Base-by-base conservation (phyloP, 768 basidiomycete species). In the Clavaria fumosa region DNA sequence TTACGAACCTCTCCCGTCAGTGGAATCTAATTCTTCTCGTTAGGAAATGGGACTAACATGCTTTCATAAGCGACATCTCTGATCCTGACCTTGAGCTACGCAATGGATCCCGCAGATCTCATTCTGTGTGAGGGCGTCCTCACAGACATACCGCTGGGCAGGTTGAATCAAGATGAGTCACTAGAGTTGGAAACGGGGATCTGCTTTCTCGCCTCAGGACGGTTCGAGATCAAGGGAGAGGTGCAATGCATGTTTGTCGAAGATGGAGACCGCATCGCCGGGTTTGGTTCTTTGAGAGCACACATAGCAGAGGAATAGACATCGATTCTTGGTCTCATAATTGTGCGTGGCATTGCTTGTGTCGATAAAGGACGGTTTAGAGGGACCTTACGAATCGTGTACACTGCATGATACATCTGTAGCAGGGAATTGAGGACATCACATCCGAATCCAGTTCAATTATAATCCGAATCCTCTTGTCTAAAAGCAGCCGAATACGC, bases 401-500 rank as follows among this genome's bases (percentile, higher is more conserved):
- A n/a, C n/a, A n/a, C n/a, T n/a, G n/a, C n/a, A n/a, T n/a, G n/a
- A n/a, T n/a, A n/a, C n/a, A n/a, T n/a, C n/a, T n/a, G n/a, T n/a
- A n/a, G n/a, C n/a, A n/a, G n/a, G n/a, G n/a, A n/a, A n/a, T n/a
- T n/a, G n/a, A n/a, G n/a, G n/a, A n/a, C n/a, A n/a, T 14, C 30
- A 41, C 31, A 43, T 40, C 35, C 19, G 12, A 11, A 23, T 18
- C 3, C 10, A 35, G 5, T 41, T 66, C 48, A 82, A 46, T 83
- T 82, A 46, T 72, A 86, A 41, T 89, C 86, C n/a, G 80, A 78
- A 22, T 75, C 68, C 33, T 83, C 82, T 53, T 83, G 75, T 45
- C 59, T 78, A 57, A 90, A 88, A 17, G 76, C 78, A 20, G 82
- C 78, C 7, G 83, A 70, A 50, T 95, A 95, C 4, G 83, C 78